phyloP scores from a whole-genome alignment of 2,329 filamentous ascomycete species.

The Diaporthe sp. region DNA sequence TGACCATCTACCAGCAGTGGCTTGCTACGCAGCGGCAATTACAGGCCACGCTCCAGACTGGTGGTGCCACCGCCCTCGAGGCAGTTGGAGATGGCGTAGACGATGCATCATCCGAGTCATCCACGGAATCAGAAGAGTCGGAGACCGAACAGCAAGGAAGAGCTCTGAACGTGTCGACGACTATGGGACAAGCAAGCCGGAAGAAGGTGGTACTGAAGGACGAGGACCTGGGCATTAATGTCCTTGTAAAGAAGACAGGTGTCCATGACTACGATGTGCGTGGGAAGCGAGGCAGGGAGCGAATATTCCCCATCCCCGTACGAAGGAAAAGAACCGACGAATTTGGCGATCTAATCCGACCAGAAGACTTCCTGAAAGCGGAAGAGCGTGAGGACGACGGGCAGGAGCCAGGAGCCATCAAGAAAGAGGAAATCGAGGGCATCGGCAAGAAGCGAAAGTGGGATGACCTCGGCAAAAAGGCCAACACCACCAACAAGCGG shows the following conservation, averaged over 20 bases:
- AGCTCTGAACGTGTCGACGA: slow-evolving; percentile 88
- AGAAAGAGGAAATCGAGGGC: slow-evolving; percentile 68
- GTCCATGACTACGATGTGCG: slow-evolving; percentile 95
- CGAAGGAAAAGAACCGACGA: slow-evolving; percentile 83
- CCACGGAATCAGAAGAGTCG: slow-evolving; percentile 88
- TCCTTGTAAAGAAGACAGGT: slow-evolving; percentile 88
- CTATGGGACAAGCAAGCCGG: slow-evolving; percentile 84
- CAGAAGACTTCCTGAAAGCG: slow-evolving; percentile 92
- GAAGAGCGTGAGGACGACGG: slow-evolving; percentile 88
- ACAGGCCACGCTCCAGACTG: slow-evolving; percentile 82
- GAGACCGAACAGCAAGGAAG: slow-evolving; percentile 93
- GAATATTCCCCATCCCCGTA: slow-evolving; percentile 90
- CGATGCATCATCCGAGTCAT: slow-evolving; percentile 88
- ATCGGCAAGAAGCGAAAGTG: slow-evolving; percentile 96
- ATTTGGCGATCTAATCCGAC: slow-evolving; percentile 93
- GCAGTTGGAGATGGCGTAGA: slow-evolving; percentile 81
- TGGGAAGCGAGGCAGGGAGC: slow-evolving; percentile 91
- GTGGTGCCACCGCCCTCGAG: slow-evolving; percentile 77
- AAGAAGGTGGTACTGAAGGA: slow-evolving; percentile 91
- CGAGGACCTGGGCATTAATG: slow-evolving; percentile 91
- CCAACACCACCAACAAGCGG: slow-evolving; percentile 71
- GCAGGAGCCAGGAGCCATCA: slow-evolving; percentile 69
- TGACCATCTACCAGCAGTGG: slow-evolving; percentile 90
- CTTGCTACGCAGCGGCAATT: slow-evolving; percentile 89
- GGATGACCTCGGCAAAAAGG: slow-evolving; percentile 75